Evolutionary conservation across 495 filamentous ascomycete species (phyloP), one percentile per base, ranked within the genome.

Genomic region (Parathielavia appendiculata): DNA sequence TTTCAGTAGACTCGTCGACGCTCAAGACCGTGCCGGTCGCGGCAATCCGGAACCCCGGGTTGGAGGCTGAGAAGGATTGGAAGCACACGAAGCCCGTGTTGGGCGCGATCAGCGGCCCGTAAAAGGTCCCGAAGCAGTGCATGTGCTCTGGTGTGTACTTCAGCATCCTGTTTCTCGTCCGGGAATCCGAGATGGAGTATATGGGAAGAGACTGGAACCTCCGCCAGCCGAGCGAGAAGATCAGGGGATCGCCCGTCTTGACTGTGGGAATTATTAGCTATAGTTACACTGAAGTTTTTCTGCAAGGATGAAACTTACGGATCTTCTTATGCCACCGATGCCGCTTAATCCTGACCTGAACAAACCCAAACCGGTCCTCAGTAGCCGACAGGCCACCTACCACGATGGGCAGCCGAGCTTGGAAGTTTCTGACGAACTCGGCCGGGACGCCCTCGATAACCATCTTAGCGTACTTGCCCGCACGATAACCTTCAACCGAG

Each of bases 301-400:
- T 0, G 11, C 6, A 12, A n/a, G 2, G 20, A 6, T 6, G 26
- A 12, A 19, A 64, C 63, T 59, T 63, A 69, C 66, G 77, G 56
- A 97, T 97, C 79, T 91, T 96, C 83, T 97, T 97, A 71, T 97
- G 93, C 95, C 95, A 98, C 62, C 93, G 82, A 68, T 98, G 93
- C 57, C 89, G 81, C 81, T 97, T 97, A 77, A 98, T 97, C 39
- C 95, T 83, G 50, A 97, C 83, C 71, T 97, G 93, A 14, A 97
- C 86, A 64, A 90, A 97, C 3, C 95, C 93, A 68, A 95, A 96
- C 13, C 93, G 84, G 71, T 97, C 91, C 71, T 98, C 93, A 0
- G 91, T 95, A 10, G 95, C 81, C 40, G 90, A 84, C 41, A 98
- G 78, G 48, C 93, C 93, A 46, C 93, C 93, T 41, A 97, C 79